Percentiles rank a stretch among this genome's conserved stretches.
Conservation (phyloP, 345 rosid species). For the Citrus medica region DNA sequence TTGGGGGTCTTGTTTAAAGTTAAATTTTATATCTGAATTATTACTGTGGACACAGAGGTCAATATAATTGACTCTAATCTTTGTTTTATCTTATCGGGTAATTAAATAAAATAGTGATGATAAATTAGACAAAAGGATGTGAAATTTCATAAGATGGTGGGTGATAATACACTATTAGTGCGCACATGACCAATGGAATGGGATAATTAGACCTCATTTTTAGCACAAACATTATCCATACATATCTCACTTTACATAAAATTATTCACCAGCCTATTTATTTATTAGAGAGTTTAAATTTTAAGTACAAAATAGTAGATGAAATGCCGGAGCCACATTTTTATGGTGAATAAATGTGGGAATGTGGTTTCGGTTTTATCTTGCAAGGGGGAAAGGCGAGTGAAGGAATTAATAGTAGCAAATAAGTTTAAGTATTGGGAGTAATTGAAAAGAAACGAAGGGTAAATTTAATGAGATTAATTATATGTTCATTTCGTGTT, state of each 20-base stretch:
- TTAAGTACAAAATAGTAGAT: neutral
- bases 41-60: neutral
- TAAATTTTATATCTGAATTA: neutral
- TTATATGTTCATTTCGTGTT: too few relatives aligned
- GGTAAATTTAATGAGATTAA: too few relatives aligned
- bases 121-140: neutral
- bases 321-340: neutral
- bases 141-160: neutral
- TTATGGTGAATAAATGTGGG: neutral
- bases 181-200: neutral
- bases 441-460: too few relatives aligned
- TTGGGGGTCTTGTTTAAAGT: neutral
- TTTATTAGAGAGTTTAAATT: too few relatives aligned
- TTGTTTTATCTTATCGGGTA: neutral
- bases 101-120: neutral
- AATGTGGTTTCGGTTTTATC: too few relatives aligned
- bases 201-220: neutral
- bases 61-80: conserved; percentile 3
- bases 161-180: neutral
- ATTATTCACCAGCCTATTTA: too few relatives aligned
- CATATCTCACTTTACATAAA: neutral
- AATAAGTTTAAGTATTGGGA: too few relatives aligned
- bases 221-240: neutral
- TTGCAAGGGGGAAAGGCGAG: too few relatives aligned
- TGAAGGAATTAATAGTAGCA: too few relatives aligned